Base-by-base conservation (phyloP, 2,329 filamentous ascomycete species). In the Dactylellina parvicollis region DNA sequence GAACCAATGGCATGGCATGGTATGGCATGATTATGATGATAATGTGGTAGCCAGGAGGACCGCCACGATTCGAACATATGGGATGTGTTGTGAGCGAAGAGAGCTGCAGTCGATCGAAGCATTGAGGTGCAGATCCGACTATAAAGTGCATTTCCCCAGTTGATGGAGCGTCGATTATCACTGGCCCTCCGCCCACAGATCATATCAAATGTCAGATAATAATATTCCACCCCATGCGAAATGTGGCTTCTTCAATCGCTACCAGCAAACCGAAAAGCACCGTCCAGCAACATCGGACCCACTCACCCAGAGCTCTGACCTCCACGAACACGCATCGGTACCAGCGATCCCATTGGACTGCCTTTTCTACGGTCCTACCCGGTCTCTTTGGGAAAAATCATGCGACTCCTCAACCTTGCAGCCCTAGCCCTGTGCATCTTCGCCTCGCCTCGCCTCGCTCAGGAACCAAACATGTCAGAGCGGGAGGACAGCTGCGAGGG, bases 361-460 rank as follows among this genome's bases (percentile, higher is more conserved):
- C 34, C 12, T n/a, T n/a, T n/a, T n/a, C n/a, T n/a, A n/a, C n/a
- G n/a, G n/a, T n/a, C n/a, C n/a, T 18, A 26, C 24, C 36, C 16
- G 18, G 38, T 34, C 36, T 44, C 30, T 7, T n/a, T n/a, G n/a
- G n/a, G n/a, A n/a, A n/a, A 42, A 57, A 32, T 38, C 26, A 67
- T 67, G 62, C 54, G 44, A 42, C 54, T 67, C 52, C 59, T 34
- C 40, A 56, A 50, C 10, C 42, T 59, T 40, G 30, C 54, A 59
- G 54, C 26, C 18, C 62, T 67, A 30, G 62, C 40, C 52, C 22
- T 52, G 28, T 30, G 62, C 32, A 20, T 50, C 54, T 28, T 44
- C 47, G 42, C 55, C 26, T 38, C 55, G 34, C 40, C 52, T 28
- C 61, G 46, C 32, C 61, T 69, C 47, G 42, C 54, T 40, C 64